Conservation (phyloP, 345 rosid genomes). For the Eucalyptus cladocalyx region DNA sequence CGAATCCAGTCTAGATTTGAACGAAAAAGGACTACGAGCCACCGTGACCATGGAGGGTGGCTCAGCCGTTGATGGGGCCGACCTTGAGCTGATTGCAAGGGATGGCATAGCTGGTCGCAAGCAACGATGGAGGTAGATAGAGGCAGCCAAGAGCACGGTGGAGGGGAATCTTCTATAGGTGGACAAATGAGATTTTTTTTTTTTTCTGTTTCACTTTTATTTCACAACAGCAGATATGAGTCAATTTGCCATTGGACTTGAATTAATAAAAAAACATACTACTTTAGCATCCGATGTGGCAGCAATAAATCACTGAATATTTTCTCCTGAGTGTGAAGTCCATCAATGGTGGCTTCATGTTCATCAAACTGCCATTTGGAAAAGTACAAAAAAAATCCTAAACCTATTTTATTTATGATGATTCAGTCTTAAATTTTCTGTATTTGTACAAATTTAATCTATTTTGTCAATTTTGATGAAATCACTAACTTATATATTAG, state of each 20-base stretch:
- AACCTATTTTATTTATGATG: rapidly evolving
- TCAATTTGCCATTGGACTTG: neutral
- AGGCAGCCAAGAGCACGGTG: neutral
- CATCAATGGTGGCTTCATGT: slow-evolving; percentile 26
- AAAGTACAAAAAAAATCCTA: neutral
- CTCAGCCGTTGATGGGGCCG: neutral
- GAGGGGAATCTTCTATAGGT: neutral
- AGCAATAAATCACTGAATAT: too few species aligned
- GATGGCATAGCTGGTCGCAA: neutral
- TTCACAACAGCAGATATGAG: neutral
- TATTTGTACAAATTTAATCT: too few species aligned
- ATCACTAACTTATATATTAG: neutral
- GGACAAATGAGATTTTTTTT: neutral
- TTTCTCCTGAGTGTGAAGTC: slow-evolving; percentile 27
- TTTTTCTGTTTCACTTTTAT: neutral
- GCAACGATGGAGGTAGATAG: neutral
- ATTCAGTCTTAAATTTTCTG: rapidly evolving
- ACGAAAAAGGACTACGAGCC: neutral
- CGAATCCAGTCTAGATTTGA: neutral
- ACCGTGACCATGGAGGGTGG: neutral
- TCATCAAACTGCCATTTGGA: slow-evolving; percentile 13
- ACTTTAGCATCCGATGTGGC: neutral
- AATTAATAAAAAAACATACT: neutral
- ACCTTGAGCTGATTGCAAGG: neutral
- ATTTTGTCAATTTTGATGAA: too few species aligned